Evolutionary conservation across 345 rosid genomes (phyloP).

Genomic region (Salix caprea): DNA sequence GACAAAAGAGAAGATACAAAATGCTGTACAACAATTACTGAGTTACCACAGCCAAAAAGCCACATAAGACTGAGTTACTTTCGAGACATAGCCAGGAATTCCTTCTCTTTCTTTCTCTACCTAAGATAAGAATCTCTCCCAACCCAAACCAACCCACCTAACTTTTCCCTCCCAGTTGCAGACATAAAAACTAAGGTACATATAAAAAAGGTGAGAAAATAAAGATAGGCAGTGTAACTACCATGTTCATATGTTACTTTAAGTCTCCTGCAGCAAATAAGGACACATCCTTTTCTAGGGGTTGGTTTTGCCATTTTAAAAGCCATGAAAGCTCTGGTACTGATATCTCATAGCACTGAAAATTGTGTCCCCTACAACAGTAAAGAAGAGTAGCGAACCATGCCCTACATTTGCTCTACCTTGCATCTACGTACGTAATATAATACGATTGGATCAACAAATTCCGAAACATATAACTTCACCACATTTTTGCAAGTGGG

Average conservation of each 20-base stretch:
- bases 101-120: background rate
- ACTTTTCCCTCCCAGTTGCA: background rate
- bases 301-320: conserved; percentile 33
- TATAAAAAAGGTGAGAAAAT: conserved; percentile 7
- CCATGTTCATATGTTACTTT: conserved; percentile 26
- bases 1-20: conserved; percentile 4
- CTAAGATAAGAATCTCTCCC: no score
- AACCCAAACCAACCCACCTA: background rate
- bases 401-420: background rate
- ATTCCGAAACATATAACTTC: background rate
- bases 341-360: conserved; percentile 8
- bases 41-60: background rate
- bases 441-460: background rate
- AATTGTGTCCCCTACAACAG: background rate
- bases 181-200: conserved; percentile 23
- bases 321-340: conserved; percentile 15
- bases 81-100: background rate
- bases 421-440: background rate
- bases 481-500: no score
- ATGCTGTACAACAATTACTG: background rate
- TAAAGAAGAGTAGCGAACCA: background rate
- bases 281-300: conserved; percentile 22
- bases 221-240: conserved; percentile 11
- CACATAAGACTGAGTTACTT: no score
- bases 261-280: conserved; percentile 15